Conservation (phyloP, 2,329 filamentous ascomycete genomes). For the Colletotrichum brevisporum region DNA sequence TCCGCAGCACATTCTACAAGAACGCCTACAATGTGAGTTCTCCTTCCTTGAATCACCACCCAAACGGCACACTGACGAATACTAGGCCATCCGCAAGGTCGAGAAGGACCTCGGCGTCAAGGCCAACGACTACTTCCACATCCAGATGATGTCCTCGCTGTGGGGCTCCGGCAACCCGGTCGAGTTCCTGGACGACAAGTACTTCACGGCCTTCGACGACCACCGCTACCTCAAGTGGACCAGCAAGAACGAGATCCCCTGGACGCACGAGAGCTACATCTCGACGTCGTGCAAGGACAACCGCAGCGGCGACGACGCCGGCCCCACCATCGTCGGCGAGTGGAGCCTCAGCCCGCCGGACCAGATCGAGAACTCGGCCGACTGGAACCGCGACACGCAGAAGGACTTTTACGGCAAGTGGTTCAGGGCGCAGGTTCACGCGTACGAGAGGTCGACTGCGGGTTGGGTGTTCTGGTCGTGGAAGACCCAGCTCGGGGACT, state of each 20-base stretch:
- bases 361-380: conserved; percentile 58
- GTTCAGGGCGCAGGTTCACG: conserved; percentile 54
- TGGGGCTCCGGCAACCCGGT: conserved; percentile 71
- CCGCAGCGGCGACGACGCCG: conserved; percentile 54
- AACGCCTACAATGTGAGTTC: conserved; percentile 50
- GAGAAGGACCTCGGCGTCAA: conserved; percentile 61
- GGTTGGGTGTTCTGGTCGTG: conserved; percentile 75
- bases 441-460: conserved; percentile 65
- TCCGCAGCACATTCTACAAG: conserved; percentile 63
- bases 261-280: conserved; percentile 65
- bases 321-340: conserved; percentile 69
- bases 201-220: conserved; percentile 68
- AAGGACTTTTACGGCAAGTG: conserved; percentile 61
- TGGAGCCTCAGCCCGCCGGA: conserved; percentile 69
- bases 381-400: conserved; percentile 59
- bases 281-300: conserved; percentile 63
- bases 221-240: conserved; percentile 73
- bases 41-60: no score
- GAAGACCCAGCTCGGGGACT: conserved; percentile 59
- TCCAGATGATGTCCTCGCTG: conserved; percentile 62
- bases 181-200: conserved; percentile 56
- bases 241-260: conserved; percentile 50
- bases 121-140: conserved; percentile 62
- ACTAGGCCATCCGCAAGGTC: conserved; percentile 60
- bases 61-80: background rate